These are phyloP conservation scores for Penicillium olsonii DNA, from an alignment of 2,329 filamentous ascomycete species.

Conservation along the genomic window DNA sequence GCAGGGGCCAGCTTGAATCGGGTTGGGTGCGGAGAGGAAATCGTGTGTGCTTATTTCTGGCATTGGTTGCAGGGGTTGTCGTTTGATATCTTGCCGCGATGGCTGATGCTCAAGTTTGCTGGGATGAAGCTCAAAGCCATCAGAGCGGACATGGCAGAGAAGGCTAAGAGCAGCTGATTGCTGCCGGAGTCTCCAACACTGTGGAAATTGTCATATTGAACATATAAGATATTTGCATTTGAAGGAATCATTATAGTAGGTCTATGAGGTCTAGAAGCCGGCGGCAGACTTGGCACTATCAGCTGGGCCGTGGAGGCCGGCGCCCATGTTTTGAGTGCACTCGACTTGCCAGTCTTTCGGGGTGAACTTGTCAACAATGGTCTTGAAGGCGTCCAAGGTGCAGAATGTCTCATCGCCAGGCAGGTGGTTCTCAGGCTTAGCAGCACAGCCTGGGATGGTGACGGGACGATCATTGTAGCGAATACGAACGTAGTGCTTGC, in stretches of 20 bases:
- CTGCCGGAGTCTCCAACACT: too few relatives aligned
- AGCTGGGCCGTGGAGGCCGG: constrained; percentile 52
- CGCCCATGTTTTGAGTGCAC: constrained; percentile 60
- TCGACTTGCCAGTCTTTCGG: constrained; percentile 74
- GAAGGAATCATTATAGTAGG: background rate
- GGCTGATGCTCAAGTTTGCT: constrained; percentile 16
- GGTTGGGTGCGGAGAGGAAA: constrained; percentile 35
- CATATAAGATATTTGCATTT: background rate
- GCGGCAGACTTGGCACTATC: constrained; percentile 38
- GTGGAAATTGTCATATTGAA: background rate
- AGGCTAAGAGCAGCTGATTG: constrained; percentile 8
- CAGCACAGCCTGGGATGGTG: constrained; percentile 75
- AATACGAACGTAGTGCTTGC: constrained; percentile 80
- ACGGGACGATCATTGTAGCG: constrained; percentile 88
- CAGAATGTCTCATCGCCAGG: constrained; percentile 87
- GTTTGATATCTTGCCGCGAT: constrained; percentile 19
- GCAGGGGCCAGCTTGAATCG: constrained; percentile 36
- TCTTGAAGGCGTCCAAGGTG: constrained; percentile 88
- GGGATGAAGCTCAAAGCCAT: constrained; percentile 12
- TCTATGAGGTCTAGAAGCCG: constrained; percentile 36
- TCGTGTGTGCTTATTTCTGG: constrained; percentile 35
- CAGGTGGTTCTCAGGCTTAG: constrained; percentile 73
- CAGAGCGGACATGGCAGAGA: constrained; percentile 10
- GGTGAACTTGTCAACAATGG: constrained; percentile 86
- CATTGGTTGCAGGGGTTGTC: constrained; percentile 32